Percentiles rank a stretch among this genome's conserved stretches.
These are phyloP conservation scores for Bolboschoenoplectus hybrid DNA, from an alignment of 202 grass and related monocot genomes.

Conservation along the genomic window DNA sequence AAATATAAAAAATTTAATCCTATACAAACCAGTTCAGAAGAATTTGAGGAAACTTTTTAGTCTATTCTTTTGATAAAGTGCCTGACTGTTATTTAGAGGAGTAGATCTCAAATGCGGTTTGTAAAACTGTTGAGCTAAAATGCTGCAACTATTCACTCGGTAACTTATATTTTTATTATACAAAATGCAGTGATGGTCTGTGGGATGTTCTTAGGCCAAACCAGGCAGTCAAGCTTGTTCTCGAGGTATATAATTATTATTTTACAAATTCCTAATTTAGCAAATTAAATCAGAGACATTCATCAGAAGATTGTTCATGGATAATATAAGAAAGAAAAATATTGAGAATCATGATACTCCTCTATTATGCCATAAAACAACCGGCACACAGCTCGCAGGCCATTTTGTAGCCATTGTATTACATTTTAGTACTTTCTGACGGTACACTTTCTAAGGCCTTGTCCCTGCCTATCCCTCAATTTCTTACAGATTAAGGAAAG, in stretches of 20 bases:
- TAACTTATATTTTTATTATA: constrained; percentile 24
- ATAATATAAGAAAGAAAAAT: background rate
- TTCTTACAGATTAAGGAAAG: constrained; percentile 52
- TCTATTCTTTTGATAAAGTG: background rate
- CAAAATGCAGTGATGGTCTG: constrained; percentile 66
- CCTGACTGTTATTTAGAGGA: background rate
- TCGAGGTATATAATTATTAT: constrained; percentile 51
- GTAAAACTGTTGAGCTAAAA: constrained; percentile 1
- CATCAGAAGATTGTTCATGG: constrained; percentile 28
- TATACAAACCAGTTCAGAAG: background rate
- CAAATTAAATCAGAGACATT: constrained; percentile 5
- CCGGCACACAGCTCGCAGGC: background rate
- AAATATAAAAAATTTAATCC: background rate
- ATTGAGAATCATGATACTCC: background rate
- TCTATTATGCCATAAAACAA: background rate
- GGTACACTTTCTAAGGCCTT: background rate
- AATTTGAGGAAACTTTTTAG: background rate
- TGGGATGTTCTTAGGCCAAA: constrained; percentile 82
- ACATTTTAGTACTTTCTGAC: background rate
- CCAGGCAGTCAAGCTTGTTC: constrained; percentile 61
- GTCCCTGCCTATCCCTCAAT: background rate
- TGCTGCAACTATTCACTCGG: background rate
- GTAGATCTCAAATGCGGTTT: background rate
- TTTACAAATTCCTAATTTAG: background rate
- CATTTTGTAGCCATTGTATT: background rate